Percentiles rank a stretch among this genome's conserved stretches.
phyloP scores from a whole-genome alignment of 2,329 filamentous ascomycete genomes.

The Cercospora brassicicola region DNA sequence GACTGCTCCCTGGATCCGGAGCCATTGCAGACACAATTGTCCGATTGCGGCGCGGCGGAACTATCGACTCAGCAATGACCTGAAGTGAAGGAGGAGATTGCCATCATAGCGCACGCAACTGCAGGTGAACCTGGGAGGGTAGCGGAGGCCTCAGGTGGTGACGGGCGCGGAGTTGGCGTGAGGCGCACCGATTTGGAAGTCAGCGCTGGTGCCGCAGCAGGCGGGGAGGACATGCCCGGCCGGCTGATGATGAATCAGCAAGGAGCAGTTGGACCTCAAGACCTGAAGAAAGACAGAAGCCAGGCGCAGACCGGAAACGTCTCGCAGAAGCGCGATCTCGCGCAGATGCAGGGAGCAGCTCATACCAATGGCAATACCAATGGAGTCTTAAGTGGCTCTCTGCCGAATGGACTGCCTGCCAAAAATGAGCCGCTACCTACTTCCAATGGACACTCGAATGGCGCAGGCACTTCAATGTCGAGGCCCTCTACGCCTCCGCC shows the following conservation, averaged over 20 bases:
- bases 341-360: slow-evolving; percentile 18
- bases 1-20: background rate
- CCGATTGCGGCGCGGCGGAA: slow-evolving; percentile 6
- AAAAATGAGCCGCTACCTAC: slow-evolving; percentile 9
- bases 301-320: slow-evolving; percentile 29
- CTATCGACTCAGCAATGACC: slow-evolving; percentile 27
- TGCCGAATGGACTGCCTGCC: slow-evolving; percentile 1
- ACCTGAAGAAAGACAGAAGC: slow-evolving; percentile 37
- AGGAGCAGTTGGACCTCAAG: slow-evolving; percentile 41
- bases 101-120: slow-evolving; percentile 34
- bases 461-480: slow-evolving; percentile 1
- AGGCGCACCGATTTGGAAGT: background rate
- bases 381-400: slow-evolving; percentile 22
- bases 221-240: slow-evolving; percentile 47
- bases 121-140: slow-evolving; percentile 19
- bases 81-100: slow-evolving; percentile 15
- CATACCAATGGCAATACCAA: slow-evolving; percentile 19
- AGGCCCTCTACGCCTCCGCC: slow-evolving; percentile 46
- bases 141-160: slow-evolving; percentile 24
- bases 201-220: slow-evolving; percentile 15
- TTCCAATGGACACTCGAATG: slow-evolving; percentile 24
- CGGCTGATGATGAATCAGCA: slow-evolving; percentile 51
- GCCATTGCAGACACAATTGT: background rate
- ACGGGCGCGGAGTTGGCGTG: slow-evolving; percentile 24
- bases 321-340: slow-evolving; percentile 24